Base-by-base conservation (phyloP, 2,329 filamentous ascomycete genomes). In the Aspergillus versicolor region DNA sequence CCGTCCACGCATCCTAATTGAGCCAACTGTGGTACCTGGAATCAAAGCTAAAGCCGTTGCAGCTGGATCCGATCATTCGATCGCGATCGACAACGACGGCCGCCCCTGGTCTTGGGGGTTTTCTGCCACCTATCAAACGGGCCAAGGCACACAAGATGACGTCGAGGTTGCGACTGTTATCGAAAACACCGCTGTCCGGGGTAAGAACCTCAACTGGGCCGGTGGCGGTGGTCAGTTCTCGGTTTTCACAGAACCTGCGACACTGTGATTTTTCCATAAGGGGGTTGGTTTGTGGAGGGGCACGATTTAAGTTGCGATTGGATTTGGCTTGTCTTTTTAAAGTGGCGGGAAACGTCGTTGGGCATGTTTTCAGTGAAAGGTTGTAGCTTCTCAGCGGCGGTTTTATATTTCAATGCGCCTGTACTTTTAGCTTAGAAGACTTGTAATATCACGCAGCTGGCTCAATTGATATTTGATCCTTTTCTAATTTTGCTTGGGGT, bases 191-290 rank as follows among this genome's bases (percentile, higher is more conserved):
- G 92, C 91, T 42, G 84, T 94, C 27, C 83, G 86, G 30, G 90
- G 85, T 42, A 87, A 88, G 75, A 86, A 87, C 73, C 81, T 97
- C 43, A 81, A 86, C 34, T 91, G 83, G 75, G 90, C 89, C n/a
- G 90, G 90, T 43, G 88, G 88, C n/a, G 92, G 93, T 63, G 92
- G 92, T 5, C 92, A 97, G 70, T 97, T 76, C 65, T 77, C 75
- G 11, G 70, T 78, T 13, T 70, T 78, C 50, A 75, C 75, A 2
- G 73, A 67, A 43, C 65, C 70, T 37, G 66, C 63, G 13, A 61
- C 46, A 38, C 22, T 58, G 40, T 69, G 45, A 65, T 45, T 8
- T 11, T n/a, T 45, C 9, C 27, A 19, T 19, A 30, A 15, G 40
- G n/a, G 37, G 9, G 30, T 42, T 34, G 9, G 30, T 42, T 34